Percentiles rank a stretch among this genome's conserved stretches.
These are phyloP conservation scores for Fistulifera pelliculosa DNA, from an alignment of 108 stramenopile genomes.

Conservation along the genomic window DNA sequence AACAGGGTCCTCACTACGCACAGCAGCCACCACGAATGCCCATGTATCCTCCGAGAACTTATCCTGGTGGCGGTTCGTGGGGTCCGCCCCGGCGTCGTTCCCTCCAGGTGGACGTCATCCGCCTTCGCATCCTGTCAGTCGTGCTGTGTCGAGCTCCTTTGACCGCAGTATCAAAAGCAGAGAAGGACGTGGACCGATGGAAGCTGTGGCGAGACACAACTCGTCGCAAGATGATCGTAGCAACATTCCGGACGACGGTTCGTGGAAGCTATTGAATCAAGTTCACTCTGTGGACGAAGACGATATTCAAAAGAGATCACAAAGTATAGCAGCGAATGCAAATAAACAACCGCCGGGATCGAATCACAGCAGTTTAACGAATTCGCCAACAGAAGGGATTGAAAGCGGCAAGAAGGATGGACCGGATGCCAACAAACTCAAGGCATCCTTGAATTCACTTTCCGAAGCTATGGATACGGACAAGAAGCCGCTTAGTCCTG, in stretches of 20 bases:
- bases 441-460: constrained; percentile 39
- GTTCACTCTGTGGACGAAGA: constrained; percentile 54
- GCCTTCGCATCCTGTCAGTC: constrained; percentile 16
- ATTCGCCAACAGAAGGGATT: constrained; percentile 44
- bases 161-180: constrained; percentile 27
- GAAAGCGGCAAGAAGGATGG: constrained; percentile 9
- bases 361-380: constrained; percentile 40
- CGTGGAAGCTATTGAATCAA: constrained; percentile 58
- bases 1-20: constrained; percentile 9
- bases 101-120: constrained; percentile 10
- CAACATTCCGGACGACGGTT: constrained; percentile 28
- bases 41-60: constrained; percentile 8
- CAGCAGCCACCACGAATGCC: constrained; percentile 7
- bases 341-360: constrained; percentile 13
- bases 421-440: constrained; percentile 9
- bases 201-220: not conserved
- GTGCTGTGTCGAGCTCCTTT: constrained; percentile 47
- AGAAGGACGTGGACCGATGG: constrained; percentile 10
- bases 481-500: constrained; percentile 16
- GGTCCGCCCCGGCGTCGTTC: constrained; percentile 10
- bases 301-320: constrained; percentile 28
- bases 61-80: constrained; percentile 4
- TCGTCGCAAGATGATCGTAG: constrained; percentile 2
- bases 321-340: constrained; percentile 8
- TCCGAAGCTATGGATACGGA: constrained; percentile 37